Evolutionary conservation across 495 filamentous ascomycete species (phyloP).

Genomic region (Penicillium atrosanguineum): DNA sequence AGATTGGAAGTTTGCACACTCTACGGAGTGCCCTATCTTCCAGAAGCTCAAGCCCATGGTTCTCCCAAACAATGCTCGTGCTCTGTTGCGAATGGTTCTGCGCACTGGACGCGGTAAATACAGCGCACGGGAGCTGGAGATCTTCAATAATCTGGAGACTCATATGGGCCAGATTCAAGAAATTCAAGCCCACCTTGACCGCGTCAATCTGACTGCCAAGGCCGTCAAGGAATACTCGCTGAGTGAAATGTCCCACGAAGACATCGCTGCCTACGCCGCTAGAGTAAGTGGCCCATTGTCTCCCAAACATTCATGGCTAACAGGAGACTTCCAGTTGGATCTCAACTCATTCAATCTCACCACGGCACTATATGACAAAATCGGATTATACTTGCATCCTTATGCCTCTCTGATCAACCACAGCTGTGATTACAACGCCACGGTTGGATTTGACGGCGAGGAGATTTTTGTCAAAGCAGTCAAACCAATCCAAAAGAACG

Average conservation of each 20-base stretch:
- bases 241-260: conserved; percentile 37
- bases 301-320: not conserved
- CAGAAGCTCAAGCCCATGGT: conserved; percentile 43
- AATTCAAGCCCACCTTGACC: conserved; percentile 40
- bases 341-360: conserved; percentile 62
- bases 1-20: conserved; percentile 61
- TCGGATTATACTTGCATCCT: conserved; percentile 62
- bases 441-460: conserved; percentile 59
- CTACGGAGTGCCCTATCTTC: conserved; percentile 57
- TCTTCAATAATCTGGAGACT: conserved; percentile 45
- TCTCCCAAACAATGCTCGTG: conserved; percentile 57
- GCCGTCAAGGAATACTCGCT: conserved; percentile 53
- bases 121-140: conserved; percentile 32
- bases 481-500: conserved; percentile 45
- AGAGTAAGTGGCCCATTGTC: conserved; percentile 33
- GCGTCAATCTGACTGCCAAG: conserved; percentile 51
- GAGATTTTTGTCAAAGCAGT: conserved; percentile 45
- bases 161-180: conserved; percentile 45
- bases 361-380: conserved; percentile 53
- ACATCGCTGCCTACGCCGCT: conserved; percentile 39
- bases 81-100: conserved; percentile 51
- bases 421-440: conserved; percentile 67
- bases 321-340: conserved; percentile 36
- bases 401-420: conserved; percentile 62
- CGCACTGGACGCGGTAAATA: conserved; percentile 35